Evolutionary conservation across 1,284 basidiomycete genomes (phyloP), one percentile per base, ranked within the genome.

Genomic region (Psilocybe mexicana): DNA sequence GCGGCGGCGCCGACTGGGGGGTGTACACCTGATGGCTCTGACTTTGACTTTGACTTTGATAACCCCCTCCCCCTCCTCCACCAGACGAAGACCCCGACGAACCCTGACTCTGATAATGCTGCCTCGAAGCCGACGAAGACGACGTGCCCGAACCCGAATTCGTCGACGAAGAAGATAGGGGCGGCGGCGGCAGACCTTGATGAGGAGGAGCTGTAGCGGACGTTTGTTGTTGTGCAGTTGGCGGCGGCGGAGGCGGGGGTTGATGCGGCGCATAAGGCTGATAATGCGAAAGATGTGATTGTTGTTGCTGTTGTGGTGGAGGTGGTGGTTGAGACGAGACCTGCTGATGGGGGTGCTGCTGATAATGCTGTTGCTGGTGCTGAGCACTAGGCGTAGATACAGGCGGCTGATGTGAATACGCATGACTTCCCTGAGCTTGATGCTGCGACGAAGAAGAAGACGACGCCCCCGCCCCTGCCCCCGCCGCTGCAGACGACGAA

Each of bases 301-400:
- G 52, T 24, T 58, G 55, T 47, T 44, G 52, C 1, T 6, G 40
- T 18, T 54, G 54, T 12, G 51, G 55, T 8, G 48, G 54, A n/a
- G 47, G 55, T 35, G 56, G 62, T 12, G 50, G 54, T 14, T 43
- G 51, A 12, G 46, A 25, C 23, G 45, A 33, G 14, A 24, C 28
- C 26, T 42, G 52, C 10, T 26, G 44, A 7, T 45, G 56, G 14
- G 43, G 45, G 6, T 35, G 48, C 5, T 43, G 48, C n/a, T 54
- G 52, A 14, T 51, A 36, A 30, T 57, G 52, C 25, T 48, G 51
- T 2, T 47, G 28, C 10, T 25, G 43, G 11, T 7, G 43, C 52
- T 23, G 52, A 18, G 47, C 14, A 12, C n/a, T 43, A 18, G n/a
- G 38, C 2, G 38, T 1, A 43, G 51, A 25, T 12, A 28, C 23